Evolutionary conservation across 768 basidiomycete genomes (phyloP), one percentile per base, ranked within the genome.

Genomic region (Boletus subparvulus): DNA sequence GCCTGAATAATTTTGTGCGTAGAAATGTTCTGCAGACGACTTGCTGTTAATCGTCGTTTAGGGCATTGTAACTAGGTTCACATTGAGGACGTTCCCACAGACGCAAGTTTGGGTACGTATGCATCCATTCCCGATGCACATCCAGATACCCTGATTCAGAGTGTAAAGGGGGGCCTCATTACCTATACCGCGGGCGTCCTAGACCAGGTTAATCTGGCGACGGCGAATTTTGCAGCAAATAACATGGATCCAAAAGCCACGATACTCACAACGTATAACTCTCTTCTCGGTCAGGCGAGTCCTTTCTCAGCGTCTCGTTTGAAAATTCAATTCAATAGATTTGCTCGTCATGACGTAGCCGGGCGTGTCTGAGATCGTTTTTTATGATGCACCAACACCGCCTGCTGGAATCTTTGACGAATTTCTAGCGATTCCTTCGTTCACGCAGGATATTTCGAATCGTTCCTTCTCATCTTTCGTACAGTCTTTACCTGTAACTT

Each of bases 1-100:
- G 85, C 11, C 65, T 76, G 60, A 86, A 88, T 59, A 88, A 87
- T 58, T 86, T 84, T 55, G 78, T 78, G 43, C 10, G 69, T 49
- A 13, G 19, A 19, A 26, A 35, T 10, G 2, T 19, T 53, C 21
- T 36, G 6, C 8, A 3, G 3, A 17, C 1, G 8, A 44, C 26
- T 37, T 7, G n/a, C 21, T 28, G 24, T 7, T 54, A 6, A 55
- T 30, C 30, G 8, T 13, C 1, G 5, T 37, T 14, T 39, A 79
- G 77, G 86, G 86, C 1, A 80, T 87, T 36, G 82, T 87, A 4
- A 87, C 85, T 1, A 75, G 69, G 41, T 82, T 87, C 61, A 82
- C 79, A 0, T 51, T 87, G 21, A 79, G 78, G 58, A 75, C 82
- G 0, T 77, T 76, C 62, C 79, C 85, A 7, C 84, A 86, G 69